phyloP scores from a whole-genome alignment of 306 rosid genomes.

The Begonia fuchsioides region DNA sequence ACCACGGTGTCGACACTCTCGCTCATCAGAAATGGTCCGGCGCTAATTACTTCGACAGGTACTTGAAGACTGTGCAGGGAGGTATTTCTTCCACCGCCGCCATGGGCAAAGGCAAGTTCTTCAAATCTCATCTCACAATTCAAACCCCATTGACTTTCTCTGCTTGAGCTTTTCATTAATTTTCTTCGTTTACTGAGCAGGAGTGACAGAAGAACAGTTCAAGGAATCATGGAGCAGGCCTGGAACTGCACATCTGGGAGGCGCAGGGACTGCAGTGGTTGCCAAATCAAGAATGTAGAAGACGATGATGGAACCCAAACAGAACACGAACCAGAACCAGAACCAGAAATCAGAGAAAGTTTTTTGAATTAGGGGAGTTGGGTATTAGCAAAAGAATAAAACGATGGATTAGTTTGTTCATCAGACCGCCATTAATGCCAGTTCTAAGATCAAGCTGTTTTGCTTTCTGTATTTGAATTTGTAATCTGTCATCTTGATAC shows the following conservation, averaged over 20 bases:
- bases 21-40: slow-evolving; percentile 99
- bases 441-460: no score
- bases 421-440: no score
- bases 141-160: no score
- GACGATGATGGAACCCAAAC: no score
- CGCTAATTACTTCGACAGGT: slow-evolving; percentile 81
- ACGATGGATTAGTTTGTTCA: no score
- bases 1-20: slow-evolving; percentile 78
- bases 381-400: background rate
- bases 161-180: no score
- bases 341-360: no score
- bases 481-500: no score
- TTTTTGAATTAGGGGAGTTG: background rate
- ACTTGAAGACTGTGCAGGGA: slow-evolving; percentile 88
- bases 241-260: slow-evolving; percentile 42
- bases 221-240: slow-evolving; percentile 78
- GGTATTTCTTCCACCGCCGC: slow-evolving; percentile 94
- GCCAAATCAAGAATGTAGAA: slow-evolving; percentile 70
- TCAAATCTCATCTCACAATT: no score
- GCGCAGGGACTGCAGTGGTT: slow-evolving; percentile 37
- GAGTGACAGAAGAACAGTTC: slow-evolving; percentile 94
- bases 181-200: slow-evolving; percentile 24
- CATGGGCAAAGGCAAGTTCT: slow-evolving; percentile 74
- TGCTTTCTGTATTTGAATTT: no score
- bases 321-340: background rate